Conservation (phyloP, 176 grass and related monocot genomes). For the Phyllostachys edulis region DNA sequence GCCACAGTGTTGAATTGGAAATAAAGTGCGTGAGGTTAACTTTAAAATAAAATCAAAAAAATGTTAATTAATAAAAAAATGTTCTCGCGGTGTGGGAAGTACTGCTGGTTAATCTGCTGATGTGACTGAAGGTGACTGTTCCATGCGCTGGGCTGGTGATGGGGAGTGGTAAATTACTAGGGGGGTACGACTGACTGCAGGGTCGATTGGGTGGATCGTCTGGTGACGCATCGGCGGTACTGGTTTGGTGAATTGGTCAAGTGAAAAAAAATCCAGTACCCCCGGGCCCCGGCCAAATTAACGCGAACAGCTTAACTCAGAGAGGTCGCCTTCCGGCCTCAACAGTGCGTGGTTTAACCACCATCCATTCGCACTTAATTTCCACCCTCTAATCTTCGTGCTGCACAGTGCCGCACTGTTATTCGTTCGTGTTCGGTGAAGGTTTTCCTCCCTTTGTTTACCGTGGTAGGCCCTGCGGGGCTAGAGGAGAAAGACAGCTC, state of each 20-base stretch:
- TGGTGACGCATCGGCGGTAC: background rate
- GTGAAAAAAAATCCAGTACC: background rate
- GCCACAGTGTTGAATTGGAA: too few relatives aligned
- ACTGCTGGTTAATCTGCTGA: too few relatives aligned
- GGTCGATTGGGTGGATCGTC: too few relatives aligned
- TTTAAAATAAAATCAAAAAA: too few relatives aligned
- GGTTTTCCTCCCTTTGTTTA: background rate
- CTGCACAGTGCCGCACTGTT: background rate
- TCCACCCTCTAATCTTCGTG: background rate
- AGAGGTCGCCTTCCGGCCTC: background rate
- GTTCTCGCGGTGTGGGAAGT: too few relatives aligned
- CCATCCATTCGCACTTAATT: background rate
- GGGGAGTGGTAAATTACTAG: too few relatives aligned
- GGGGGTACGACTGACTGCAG: too few relatives aligned
- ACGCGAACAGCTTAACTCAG: background rate
- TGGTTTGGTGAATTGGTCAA: background rate
- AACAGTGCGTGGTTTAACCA: constrained; percentile 6
- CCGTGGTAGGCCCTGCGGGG: background rate
- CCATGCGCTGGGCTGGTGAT: too few relatives aligned
- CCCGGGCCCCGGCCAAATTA: background rate
- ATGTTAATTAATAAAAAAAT: too few relatives aligned
- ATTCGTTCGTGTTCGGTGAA: background rate
- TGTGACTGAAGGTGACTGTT: too few relatives aligned
- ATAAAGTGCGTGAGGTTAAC: too few relatives aligned
- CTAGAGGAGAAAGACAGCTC: background rate